phyloP scores from a whole-genome alignment of 192 early-diverging fungal species.

The Podochytrium sp. region DNA sequence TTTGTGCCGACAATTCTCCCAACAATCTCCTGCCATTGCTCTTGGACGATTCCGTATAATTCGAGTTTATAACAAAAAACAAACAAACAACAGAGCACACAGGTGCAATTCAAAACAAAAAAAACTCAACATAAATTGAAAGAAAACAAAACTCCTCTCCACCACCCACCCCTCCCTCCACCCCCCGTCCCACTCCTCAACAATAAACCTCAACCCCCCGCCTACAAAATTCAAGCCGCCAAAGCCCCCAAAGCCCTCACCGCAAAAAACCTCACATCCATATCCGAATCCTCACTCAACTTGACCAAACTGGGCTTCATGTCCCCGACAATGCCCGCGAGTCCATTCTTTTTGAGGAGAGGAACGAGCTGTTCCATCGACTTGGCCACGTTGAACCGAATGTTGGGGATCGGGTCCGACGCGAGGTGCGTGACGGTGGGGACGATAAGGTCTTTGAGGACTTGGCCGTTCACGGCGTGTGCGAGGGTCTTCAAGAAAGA shows the following conservation, averaged over 20 bases:
- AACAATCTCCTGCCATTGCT: too few species aligned
- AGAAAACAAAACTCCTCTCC: neutral
- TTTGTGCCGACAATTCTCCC: too few species aligned
- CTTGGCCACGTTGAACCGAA: slow-evolving; percentile 99
- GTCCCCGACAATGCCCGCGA: slow-evolving; percentile 62
- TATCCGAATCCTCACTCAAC: slow-evolving; percentile 86
- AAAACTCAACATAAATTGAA: neutral
- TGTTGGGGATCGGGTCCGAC: slow-evolving; percentile 97
- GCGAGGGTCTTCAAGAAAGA: slow-evolving; percentile 72
- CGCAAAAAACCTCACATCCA: slow-evolving; percentile 94
- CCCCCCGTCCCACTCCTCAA: too few species aligned
- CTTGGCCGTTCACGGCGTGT: slow-evolving; percentile 81
- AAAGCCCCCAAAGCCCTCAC: slow-evolving; percentile 58
- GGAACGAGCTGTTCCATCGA: slow-evolving; percentile 84
- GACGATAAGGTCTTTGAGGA: slow-evolving; percentile 86
- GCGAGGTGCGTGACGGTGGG: slow-evolving; percentile 85
- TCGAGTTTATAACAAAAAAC: too few species aligned
- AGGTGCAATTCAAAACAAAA: too few species aligned
- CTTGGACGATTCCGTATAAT: too few species aligned
- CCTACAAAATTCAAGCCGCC: slow-evolving; percentile 22
- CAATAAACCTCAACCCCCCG: too few species aligned
- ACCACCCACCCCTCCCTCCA: too few species aligned
- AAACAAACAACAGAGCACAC: too few species aligned
- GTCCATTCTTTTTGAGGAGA: slow-evolving; percentile 71
- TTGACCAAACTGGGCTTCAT: slow-evolving; percentile 84